phyloP scores from a whole-genome alignment of 2,329 filamentous ascomycete genomes.

The Saccharata proteae region DNA sequence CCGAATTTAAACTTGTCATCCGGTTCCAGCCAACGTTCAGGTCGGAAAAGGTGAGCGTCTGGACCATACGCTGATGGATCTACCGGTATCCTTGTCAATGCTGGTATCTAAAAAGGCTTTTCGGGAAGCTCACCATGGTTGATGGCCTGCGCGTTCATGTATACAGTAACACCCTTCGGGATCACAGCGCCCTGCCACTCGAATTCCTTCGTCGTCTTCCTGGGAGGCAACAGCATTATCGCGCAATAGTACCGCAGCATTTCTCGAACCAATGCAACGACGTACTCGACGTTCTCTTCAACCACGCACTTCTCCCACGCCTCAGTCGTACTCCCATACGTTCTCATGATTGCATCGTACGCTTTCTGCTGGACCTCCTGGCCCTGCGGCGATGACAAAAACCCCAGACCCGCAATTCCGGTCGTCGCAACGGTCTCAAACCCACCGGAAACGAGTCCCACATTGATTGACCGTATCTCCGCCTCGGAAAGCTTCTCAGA shows the following conservation, averaged over 20 bases:
- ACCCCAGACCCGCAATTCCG: conserved; percentile 4
- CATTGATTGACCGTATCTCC: conserved; percentile 7
- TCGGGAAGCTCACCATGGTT: conserved; percentile 6
- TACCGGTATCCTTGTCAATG: too few relatives aligned
- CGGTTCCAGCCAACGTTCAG: conserved; percentile 6
- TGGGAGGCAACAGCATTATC: conserved; percentile 7
- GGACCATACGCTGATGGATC: conserved; percentile 6
- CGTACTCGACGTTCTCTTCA: conserved; percentile 6
- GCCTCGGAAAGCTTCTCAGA: conserved; percentile 3
- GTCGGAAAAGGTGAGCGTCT: conserved; percentile 4
- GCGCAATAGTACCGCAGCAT: conserved; percentile 8
- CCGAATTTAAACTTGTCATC: conserved; percentile 3
- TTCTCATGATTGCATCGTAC: conserved; percentile 4
- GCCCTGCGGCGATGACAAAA: neutral
- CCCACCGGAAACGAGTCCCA: conserved; percentile 4
- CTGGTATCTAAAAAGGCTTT: too few relatives aligned
- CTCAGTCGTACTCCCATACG: conserved; percentile 1
- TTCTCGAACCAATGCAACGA: conserved; percentile 5
- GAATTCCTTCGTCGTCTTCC: conserved; percentile 5
- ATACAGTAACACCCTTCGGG: conserved; percentile 5
- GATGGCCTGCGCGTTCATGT: conserved; percentile 8
- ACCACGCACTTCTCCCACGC: conserved; percentile 6
- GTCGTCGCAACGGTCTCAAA: conserved; percentile 7
- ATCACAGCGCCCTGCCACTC: conserved; percentile 4
- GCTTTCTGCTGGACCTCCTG: conserved; percentile 4